Evolutionary conservation across 441 rosid species (phyloP), one percentile per base, ranked within the genome.

Genomic region (Heliophila coronopifolia): DNA sequence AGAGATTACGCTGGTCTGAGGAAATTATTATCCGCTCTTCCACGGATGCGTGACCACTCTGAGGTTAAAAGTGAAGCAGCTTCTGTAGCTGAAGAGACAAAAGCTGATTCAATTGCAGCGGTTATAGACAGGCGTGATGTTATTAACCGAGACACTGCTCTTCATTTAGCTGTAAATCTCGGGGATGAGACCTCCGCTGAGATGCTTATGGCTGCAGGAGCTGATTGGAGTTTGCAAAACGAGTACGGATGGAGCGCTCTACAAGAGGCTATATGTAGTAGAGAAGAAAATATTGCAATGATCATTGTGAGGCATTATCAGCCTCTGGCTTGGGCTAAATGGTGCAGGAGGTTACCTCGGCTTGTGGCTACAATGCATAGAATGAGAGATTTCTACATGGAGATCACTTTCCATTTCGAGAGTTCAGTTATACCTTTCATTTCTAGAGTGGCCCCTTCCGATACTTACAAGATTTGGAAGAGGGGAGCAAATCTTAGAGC

Each of bases 371-470:
- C 88, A 1, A 85, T 88, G 97, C 72, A 66, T 22, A 77, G 97
- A 63, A 88, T 92, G 97, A 76, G 97, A 66, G 97, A 92, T 59
- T 92, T 92, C 57, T 92, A 93, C 48, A 88, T 93, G 99, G 99
- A 93, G 70, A 93, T 93, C 27, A 86, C 86, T 0, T 93, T 93
- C 76, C 84, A 93, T 56, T 93, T 93, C 59, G 97, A 93, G 69
- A 88, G 97, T 63, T 82, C 99, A 23, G 97, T 92, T 38, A 84
- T 92, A 42, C 99, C 99, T 31, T 92, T 92, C 68, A 83, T 92
- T 27, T 83, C 99, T 2, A 77, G 94, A 67, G 84, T 92, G 38
- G 99, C 95, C 3, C 97, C 99, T 49, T 92, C 99, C 3, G 99
- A 92, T 70, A 92, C 99, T 10, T 92, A 92, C 64, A 92, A 83